Conservation (phyloP, 2,329 filamentous ascomycete genomes). For the Talaromyces islandicus region DNA sequence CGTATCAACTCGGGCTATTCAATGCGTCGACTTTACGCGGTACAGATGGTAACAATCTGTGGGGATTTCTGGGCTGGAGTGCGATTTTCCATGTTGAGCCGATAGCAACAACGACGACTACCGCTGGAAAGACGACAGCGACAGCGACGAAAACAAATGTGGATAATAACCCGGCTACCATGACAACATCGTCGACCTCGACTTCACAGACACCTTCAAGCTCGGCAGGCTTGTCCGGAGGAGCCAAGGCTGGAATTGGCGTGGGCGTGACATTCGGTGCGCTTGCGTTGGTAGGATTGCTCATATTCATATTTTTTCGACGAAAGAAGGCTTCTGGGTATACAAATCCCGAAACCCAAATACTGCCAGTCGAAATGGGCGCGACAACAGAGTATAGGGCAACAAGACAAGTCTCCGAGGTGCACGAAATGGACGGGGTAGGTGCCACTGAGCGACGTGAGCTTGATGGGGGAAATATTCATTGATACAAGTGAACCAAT, state of each 20-base stretch:
- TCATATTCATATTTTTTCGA: constrained; percentile 3
- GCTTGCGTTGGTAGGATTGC: neutral
- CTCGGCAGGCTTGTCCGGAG: constrained; percentile 1
- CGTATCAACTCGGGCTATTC: constrained; percentile 9
- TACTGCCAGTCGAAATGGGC: constrained; percentile 31
- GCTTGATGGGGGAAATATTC: neutral
- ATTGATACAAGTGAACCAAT: neutral
- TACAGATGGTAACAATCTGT: neutral
- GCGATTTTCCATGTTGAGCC: neutral
- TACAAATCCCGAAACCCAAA: constrained; percentile 14
- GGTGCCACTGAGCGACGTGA: neutral
- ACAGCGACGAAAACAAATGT: neutral
- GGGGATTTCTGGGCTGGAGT: neutral
- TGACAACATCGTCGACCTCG: neutral
- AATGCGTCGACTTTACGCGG: constrained; percentile 5
- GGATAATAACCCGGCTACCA: neutral
- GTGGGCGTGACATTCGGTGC: constrained; percentile 2
- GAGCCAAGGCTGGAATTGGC: constrained; percentile 5
- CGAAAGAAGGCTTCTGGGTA: neutral
- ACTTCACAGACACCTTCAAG: neutral
- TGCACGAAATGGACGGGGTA: constrained; percentile 1
- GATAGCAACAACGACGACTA: neutral
- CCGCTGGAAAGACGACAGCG: neutral
- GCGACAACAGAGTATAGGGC: neutral
- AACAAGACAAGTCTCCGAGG: neutral